Percentiles rank a stretch among this genome's conserved stretches.
Conservation (phyloP, 2,329 filamentous ascomycete genomes). For the Exophiala aquamarina region DNA sequence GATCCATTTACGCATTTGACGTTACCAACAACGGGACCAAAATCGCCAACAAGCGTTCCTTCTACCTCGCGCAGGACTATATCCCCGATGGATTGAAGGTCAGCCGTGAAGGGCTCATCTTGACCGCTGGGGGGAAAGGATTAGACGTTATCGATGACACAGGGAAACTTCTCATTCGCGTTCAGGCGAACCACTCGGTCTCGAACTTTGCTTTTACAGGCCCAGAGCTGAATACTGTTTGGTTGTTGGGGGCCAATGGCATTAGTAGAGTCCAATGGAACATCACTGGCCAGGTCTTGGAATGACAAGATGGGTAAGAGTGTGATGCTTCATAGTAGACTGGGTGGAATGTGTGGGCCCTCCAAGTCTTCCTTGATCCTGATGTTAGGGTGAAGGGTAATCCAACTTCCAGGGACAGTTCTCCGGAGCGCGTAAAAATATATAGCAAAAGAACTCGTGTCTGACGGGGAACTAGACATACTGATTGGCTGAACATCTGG, state of each 20-base stretch:
- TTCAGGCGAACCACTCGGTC: constrained; percentile 45
- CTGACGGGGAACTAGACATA: too few species aligned
- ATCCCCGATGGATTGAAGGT: constrained; percentile 46
- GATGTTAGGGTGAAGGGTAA: too few species aligned
- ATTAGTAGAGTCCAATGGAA: constrained; percentile 41
- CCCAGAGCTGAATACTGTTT: constrained; percentile 38
- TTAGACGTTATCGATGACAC: constrained; percentile 42
- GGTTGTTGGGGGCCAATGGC: constrained; percentile 42
- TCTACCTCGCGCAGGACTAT: constrained; percentile 41
- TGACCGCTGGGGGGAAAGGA: constrained; percentile 40
- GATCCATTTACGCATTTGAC: constrained; percentile 38
- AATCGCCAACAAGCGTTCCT: constrained; percentile 40
- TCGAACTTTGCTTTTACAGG: constrained; percentile 48
- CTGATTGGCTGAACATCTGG: too few species aligned
- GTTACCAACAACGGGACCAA: constrained; percentile 35
- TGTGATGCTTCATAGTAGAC: too few species aligned
- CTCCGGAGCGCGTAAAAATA: too few species aligned
- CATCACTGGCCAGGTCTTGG: constrained; percentile 34
- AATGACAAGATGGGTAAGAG: too few species aligned
- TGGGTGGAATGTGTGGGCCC: too few species aligned
- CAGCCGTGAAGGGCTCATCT: constrained; percentile 40
- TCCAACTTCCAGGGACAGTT: too few species aligned
- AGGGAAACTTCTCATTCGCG: constrained; percentile 39
- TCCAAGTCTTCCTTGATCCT: too few species aligned
- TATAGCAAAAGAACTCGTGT: too few species aligned